Evolutionary conservation across 2,329 filamentous ascomycete species (phyloP), one percentile per base, ranked within the genome.

Genomic region (Alternaria consortialis): DNA sequence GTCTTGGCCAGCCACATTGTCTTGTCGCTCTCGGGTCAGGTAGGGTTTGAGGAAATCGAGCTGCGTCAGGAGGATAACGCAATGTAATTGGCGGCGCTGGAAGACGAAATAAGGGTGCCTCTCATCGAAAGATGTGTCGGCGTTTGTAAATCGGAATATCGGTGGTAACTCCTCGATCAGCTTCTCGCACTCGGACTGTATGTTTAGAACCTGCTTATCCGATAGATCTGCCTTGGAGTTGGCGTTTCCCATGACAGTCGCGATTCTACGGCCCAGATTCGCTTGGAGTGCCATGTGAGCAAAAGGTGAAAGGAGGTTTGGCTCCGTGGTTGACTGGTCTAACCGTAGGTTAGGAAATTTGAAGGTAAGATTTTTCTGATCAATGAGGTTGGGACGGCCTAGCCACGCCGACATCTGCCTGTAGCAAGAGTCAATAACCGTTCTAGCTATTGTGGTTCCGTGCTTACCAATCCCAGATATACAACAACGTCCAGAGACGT

Each of bases 381-480:
- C 80, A 47, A 84, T 80, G 27, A 83, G 77, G 13, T 80, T 75
- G 0, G 82, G 82, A 5, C 83, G 77, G 8, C 78, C 79, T 7
- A 84, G 68, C 69, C 82, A 75, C 7, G 80, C 66, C 2, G 79
- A 78, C 73, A 84, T 83, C 73, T 78, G 76, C 77, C 77, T 69
- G 13, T 6, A 25, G 5, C 4, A 2, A 27, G 11, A 23, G 23
- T 58, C 27, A 61, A 15, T 17, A 37, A 29, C 25, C 31, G 13
- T 6, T 13, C 13, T 7, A 9, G 1, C 2, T 7, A 9, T 46
- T 7, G 43, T 2, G 2, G 7, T 0, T 36, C 23, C 36, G 3
- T 31, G 66, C 74, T 68, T 73, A 83, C 82, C 82, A 84, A 53
- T 84, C 83, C 82, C 82, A 85, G 37, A 79, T 64, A 61, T 81